These are phyloP conservation scores for Wickerhamiella galacta DNA, from an alignment of 805 yeast genomes.

Conservation along the genomic window DNA sequence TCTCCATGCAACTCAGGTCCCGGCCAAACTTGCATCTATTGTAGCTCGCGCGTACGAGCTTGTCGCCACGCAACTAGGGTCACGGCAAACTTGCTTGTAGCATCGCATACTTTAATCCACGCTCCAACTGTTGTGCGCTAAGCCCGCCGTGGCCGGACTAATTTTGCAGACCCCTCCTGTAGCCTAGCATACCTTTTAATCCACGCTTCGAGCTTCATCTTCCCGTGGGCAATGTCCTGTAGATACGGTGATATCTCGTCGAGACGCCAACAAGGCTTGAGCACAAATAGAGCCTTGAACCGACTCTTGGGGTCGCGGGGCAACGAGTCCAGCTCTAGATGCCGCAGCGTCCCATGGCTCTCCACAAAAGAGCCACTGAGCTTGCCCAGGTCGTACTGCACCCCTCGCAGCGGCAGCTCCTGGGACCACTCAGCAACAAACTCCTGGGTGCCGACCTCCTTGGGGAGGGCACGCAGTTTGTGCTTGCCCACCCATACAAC, in stretches of 20 bases:
- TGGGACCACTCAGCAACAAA: slow-evolving; percentile 19
- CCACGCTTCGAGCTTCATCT: slow-evolving; percentile 2
- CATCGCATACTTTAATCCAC: too few relatives aligned
- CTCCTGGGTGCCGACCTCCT: slow-evolving; percentile 28
- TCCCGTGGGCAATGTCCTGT: slow-evolving; percentile 29
- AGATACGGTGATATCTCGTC: slow-evolving; percentile 48
- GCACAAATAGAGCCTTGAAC: slow-evolving; percentile 34
- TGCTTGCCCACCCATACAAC: slow-evolving; percentile 49
- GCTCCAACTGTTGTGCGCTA: too few relatives aligned
- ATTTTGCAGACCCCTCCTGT: background rate
- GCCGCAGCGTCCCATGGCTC: slow-evolving; percentile 33
- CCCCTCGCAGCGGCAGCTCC: slow-evolving; percentile 29
- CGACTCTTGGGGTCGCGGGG: slow-evolving; percentile 34
- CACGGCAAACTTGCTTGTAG: too few relatives aligned
- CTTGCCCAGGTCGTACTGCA: slow-evolving; percentile 42
- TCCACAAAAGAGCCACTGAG: slow-evolving; percentile 40
- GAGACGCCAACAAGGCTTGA: slow-evolving; percentile 45
- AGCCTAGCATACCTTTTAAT: slow-evolving; percentile 4
- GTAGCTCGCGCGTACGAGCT: too few relatives aligned
- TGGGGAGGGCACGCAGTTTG: slow-evolving; percentile 28
- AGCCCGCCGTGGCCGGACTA: too few relatives aligned
- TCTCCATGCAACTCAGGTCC: slow-evolving; percentile 1
- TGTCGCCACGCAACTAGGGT: too few relatives aligned
- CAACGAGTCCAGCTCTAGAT: slow-evolving; percentile 33
- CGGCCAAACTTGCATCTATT: too few relatives aligned